Conservation (phyloP, 192 early-diverging fungal genomes). For the Rhizophlyctis rosea region DNA sequence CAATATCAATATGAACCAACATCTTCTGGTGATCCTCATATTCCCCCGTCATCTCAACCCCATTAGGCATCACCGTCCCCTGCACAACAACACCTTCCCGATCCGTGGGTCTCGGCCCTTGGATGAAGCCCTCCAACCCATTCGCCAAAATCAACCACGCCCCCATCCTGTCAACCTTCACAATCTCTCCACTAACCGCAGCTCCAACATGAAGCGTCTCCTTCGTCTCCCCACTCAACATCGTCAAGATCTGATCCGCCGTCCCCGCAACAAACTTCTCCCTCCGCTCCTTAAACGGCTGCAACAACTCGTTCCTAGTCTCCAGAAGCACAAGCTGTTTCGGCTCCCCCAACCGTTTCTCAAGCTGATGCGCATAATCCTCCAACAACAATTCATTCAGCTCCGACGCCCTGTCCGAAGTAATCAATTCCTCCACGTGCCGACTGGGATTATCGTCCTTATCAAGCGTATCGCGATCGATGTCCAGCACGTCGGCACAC, state of each 20-base stretch:
- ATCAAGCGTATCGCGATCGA: slow-evolving; percentile 61
- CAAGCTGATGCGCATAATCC: slow-evolving; percentile 85
- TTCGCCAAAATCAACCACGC: too few relatives aligned
- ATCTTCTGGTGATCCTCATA: too few relatives aligned
- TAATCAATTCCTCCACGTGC: slow-evolving; percentile 78
- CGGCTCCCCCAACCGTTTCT: slow-evolving; percentile 66
- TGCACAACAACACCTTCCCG: too few relatives aligned
- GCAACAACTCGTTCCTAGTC: slow-evolving; percentile 85
- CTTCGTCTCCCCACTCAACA: slow-evolving; percentile 82
- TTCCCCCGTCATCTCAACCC: too few relatives aligned
- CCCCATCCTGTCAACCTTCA: too few relatives aligned
- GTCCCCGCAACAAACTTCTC: slow-evolving; percentile 53
- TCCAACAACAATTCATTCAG: slow-evolving; percentile 85
- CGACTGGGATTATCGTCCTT: slow-evolving; percentile 69
- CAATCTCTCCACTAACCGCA: slow-evolving; percentile 66
- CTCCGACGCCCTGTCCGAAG: slow-evolving; percentile 57
- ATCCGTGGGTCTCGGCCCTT: too few relatives aligned
- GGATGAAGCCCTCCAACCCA: slow-evolving; percentile 85
- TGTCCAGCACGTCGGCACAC: slow-evolving; percentile 91
- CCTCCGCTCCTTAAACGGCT: slow-evolving; percentile 76
- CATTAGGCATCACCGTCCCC: too few relatives aligned
- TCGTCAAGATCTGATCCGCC: slow-evolving; percentile 65
- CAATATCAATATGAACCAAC: slow-evolving; percentile 59
- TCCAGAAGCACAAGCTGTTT: slow-evolving; percentile 75
- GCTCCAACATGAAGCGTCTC: slow-evolving; percentile 63